These are phyloP conservation scores for Colletotrichum neosansevieriae DNA, from an alignment of 2,329 filamentous ascomycete genomes.

Conservation along the genomic window DNA sequence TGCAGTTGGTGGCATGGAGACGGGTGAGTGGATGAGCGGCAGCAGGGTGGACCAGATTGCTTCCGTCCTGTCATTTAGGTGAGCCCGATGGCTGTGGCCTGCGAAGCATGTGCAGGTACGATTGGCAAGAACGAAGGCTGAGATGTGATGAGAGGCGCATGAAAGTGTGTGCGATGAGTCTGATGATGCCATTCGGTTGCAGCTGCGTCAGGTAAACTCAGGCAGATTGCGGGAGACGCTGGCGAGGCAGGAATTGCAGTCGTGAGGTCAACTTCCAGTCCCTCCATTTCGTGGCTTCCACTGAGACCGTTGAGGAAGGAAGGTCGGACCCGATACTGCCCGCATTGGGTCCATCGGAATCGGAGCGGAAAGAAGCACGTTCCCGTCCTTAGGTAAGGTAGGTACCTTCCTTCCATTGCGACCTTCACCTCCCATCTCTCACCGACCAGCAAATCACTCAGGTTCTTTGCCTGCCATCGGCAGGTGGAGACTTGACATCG, in stretches of 20 bases:
- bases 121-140: constrained; percentile 2
- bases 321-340: constrained; percentile 5
- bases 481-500: not conserved
- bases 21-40: constrained; percentile 8
- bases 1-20: constrained; percentile 16
- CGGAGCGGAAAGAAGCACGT: constrained; percentile 12
- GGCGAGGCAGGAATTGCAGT: not conserved
- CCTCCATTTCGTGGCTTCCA: not conserved
- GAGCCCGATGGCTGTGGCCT: not conserved
- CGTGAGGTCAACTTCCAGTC: no score
- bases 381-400: no score
- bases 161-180: not conserved
- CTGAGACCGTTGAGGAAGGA: not conserved
- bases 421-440: not conserved
- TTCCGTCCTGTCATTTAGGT: constrained; percentile 30
- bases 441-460: constrained; percentile 7
- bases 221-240: not conserved
- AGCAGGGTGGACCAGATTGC: constrained; percentile 3
- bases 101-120: constrained; percentile 23
- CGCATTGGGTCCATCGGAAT: not conserved
- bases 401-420: no score
- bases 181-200: not conserved
- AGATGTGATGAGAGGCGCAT: constrained; percentile 9
- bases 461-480: no score
- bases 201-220: not conserved